Evolutionary conservation across 768 basidiomycete species (phyloP), one percentile per base, ranked within the genome.

Genomic region (Collybia mongolica): DNA sequence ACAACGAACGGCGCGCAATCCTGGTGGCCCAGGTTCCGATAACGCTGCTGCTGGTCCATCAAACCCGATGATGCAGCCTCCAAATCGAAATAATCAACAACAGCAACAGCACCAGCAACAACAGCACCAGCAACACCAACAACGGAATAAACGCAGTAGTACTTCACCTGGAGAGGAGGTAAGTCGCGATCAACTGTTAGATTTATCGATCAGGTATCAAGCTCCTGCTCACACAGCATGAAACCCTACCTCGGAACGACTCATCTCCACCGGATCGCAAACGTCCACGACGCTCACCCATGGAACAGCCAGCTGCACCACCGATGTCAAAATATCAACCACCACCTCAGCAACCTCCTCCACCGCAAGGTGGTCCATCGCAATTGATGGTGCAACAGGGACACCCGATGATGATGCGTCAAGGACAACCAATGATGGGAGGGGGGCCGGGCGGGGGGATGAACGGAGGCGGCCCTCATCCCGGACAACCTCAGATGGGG

Each of bases 131-230:
- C 66, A 59, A 44, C 72, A 60, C 29, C 67, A 60, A 45, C 66
- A 64, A 28, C 55, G 60, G 41, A 68, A 65, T 18, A 83, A 84
- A 57, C 74, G 83, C 54, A 82, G 68, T 54, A 84, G 81, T 60
- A 84, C 80, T 9, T 82, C 83, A 5, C 83, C 83, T 5, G 77
- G 74, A 29, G 83, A 83, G 65, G 83, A 84, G 59, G 83, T 83
- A 55, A 55, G 54, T 49, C 55, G 49, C 39, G 20, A 18, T 17
- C 24, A 19, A 56, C 15, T 15, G 17, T 52, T 45, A 37, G 12
- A 7, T 9, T 48, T 39, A 44, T 42, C 18, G 8, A 24, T 38
- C 50, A n/a, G n/a, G 36, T 35, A 43, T 28, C 37, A 47, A 48
- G 15, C n/a, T 37, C 22, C 49, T 41, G 24, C 50, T 55, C 42